phyloP scores from a whole-genome alignment of 169 alveolate genomes.

The Theileria orientalis region DNA sequence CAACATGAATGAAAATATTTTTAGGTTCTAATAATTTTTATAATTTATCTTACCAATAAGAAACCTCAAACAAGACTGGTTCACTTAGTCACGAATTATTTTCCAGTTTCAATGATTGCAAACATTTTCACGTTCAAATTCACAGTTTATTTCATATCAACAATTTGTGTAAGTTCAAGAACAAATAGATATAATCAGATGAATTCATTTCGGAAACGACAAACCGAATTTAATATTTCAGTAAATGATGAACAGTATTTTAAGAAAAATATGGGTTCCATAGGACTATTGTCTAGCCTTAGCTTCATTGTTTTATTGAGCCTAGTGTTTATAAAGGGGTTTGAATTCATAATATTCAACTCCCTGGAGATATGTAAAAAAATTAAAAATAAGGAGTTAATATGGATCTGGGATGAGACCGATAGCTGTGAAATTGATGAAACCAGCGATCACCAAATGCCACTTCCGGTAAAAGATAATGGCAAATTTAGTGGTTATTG shows the following conservation, averaged over 20 bases:
- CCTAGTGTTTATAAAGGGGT: not conserved
- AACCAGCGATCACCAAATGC: too few species aligned
- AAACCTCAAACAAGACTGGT: not conserved
- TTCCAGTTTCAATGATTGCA: not conserved
- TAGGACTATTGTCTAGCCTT: not conserved
- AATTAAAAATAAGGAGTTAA: not conserved
- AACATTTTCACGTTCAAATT: not conserved
- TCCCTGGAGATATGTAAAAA: not conserved
- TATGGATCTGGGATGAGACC: constrained; percentile 2
- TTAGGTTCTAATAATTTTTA: not conserved
- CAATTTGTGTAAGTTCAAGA: not conserved
- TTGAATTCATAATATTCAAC: not conserved
- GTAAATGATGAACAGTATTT: not conserved
- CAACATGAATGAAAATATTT: not conserved
- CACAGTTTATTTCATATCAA: not conserved
- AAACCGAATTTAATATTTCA: not conserved
- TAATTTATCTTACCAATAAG: not conserved
- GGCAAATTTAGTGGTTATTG: constrained; percentile 24
- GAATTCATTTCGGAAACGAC: not conserved
- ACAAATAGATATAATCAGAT: not conserved
- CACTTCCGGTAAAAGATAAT: too few species aligned
- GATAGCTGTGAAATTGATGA: not conserved
- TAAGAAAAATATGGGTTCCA: not conserved
- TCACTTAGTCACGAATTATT: not conserved
- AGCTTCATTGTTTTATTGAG: not conserved